These are phyloP conservation scores for Opeltia flavorubescens DNA, from an alignment of 495 filamentous ascomycete genomes.

Conservation along the genomic window DNA sequence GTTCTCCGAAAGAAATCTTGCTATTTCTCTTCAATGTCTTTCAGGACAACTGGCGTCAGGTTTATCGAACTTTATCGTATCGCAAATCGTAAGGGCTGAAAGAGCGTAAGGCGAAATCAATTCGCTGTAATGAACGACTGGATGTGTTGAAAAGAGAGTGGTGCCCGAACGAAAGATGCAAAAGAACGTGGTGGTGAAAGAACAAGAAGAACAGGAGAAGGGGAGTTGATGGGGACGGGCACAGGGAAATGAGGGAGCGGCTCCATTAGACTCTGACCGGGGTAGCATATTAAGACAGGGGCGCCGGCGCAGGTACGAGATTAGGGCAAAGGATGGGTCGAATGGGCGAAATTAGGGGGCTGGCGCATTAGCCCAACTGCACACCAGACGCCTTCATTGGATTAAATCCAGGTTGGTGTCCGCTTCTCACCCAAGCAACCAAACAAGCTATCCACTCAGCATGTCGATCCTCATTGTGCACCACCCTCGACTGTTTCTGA, in stretches of 20 bases:
- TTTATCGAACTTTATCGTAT: not conserved
- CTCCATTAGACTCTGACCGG: not conserved
- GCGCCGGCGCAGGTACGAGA: conserved; percentile 9
- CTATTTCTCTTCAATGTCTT: conserved; percentile 14
- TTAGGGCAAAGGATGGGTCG: not conserved
- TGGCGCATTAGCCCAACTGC: conserved; percentile 6
- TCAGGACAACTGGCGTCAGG: too few species aligned
- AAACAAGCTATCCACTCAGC: not conserved
- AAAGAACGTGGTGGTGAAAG: conserved; percentile 16
- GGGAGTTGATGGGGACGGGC: not conserved
- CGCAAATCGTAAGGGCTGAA: conserved; percentile 12
- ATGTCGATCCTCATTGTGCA: not conserved
- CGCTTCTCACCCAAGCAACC: not conserved
- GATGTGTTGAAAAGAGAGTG: conserved; percentile 17
- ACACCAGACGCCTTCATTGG: conserved; percentile 3
- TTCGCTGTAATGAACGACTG: conserved; percentile 35
- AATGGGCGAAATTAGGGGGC: not conserved
- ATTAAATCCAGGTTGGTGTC: not conserved
- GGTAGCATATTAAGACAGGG: conserved; percentile 2
- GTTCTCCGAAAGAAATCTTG: too few species aligned
- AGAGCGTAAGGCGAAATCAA: conserved; percentile 31
- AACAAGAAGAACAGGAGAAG: conserved; percentile 13
- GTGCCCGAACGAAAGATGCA: conserved; percentile 17
- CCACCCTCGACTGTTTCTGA: conserved; percentile 1
- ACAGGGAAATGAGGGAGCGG: conserved; percentile 1